Evolutionary conservation across 2,329 filamentous ascomycete genomes (phyloP).

Genomic region (Leptodontidium sp.): DNA sequence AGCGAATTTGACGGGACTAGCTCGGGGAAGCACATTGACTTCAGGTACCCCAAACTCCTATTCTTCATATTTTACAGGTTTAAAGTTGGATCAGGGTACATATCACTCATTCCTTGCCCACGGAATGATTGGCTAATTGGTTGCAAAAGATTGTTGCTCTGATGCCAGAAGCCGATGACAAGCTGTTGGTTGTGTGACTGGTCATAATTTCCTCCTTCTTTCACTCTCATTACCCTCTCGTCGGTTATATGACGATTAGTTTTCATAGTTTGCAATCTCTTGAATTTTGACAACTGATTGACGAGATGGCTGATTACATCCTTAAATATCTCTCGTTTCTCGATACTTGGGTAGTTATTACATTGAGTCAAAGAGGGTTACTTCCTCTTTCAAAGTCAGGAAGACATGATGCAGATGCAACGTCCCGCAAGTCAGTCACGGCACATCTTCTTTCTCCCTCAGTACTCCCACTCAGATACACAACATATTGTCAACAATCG

Average conservation of each 20-base stretch:
- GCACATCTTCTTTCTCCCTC: not conserved
- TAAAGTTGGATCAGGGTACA: not conserved
- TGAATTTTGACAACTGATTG: too few species aligned
- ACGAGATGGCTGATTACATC: too few species aligned
- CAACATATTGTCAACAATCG: not conserved
- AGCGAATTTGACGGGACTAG: too few species aligned
- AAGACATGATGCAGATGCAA: not conserved
- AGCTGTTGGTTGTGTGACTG: conserved; percentile 4
- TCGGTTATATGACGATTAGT: too few species aligned
- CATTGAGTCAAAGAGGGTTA: too few species aligned
- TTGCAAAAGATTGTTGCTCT: not conserved
- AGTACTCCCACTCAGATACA: not conserved
- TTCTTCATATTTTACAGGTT: not conserved
- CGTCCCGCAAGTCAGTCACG: not conserved
- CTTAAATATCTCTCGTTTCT: too few species aligned
- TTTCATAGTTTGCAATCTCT: too few species aligned
- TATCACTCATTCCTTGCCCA: not conserved
- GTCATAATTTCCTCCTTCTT: not conserved
- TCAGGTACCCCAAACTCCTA: not conserved
- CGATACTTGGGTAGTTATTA: too few species aligned
- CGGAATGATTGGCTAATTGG: not conserved
- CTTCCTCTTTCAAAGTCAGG: not conserved
- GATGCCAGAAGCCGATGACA: conserved; percentile 3
- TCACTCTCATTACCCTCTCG: too few species aligned
- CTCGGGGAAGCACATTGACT: not conserved